Evolutionary conservation across 352 stramenopile species (phyloP).

Genomic region (Globisporangium polare): DNA sequence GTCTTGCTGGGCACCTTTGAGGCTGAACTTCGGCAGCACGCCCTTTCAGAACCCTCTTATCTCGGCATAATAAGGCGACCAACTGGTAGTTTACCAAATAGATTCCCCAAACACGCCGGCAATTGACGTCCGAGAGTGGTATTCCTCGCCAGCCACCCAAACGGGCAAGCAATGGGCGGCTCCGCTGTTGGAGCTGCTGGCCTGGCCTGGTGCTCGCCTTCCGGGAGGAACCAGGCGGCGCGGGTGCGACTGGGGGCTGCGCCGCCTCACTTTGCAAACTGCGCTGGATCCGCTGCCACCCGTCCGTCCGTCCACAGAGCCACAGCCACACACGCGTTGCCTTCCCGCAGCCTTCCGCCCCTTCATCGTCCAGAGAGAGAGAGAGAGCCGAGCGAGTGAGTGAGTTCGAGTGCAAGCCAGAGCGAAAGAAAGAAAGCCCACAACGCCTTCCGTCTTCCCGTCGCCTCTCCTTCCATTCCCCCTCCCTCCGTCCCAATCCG

Average conservation of each 20-base stretch:
- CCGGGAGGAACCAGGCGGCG: background rate
- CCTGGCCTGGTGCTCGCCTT: background rate
- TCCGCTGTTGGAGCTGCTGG: background rate
- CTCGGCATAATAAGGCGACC: background rate
- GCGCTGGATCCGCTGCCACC: slow-evolving; percentile 3
- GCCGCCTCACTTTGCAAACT: slow-evolving; percentile 7
- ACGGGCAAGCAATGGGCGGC: background rate
- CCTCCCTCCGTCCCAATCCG: background rate
- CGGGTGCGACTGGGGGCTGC: too few relatives aligned
- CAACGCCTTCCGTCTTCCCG: slow-evolving; percentile 2
- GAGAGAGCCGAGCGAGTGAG: background rate
- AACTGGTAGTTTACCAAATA: background rate
- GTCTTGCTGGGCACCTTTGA: too few relatives aligned
- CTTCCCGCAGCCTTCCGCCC: background rate
- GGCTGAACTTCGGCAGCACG: too few relatives aligned
- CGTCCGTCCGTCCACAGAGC: background rate
- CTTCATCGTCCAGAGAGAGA: background rate
- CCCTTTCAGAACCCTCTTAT: too few relatives aligned
- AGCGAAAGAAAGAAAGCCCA: slow-evolving; percentile 18
- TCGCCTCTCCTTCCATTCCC: slow-evolving; percentile 1
- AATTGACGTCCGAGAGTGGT: background rate
- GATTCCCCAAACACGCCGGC: background rate
- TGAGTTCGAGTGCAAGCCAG: slow-evolving; percentile 10
- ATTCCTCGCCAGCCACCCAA: slow-evolving; percentile 3
- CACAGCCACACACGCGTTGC: background rate